Base-by-base conservation (phyloP, 805 yeast genomes). In the Yamadazyma nakazawae region DNA sequence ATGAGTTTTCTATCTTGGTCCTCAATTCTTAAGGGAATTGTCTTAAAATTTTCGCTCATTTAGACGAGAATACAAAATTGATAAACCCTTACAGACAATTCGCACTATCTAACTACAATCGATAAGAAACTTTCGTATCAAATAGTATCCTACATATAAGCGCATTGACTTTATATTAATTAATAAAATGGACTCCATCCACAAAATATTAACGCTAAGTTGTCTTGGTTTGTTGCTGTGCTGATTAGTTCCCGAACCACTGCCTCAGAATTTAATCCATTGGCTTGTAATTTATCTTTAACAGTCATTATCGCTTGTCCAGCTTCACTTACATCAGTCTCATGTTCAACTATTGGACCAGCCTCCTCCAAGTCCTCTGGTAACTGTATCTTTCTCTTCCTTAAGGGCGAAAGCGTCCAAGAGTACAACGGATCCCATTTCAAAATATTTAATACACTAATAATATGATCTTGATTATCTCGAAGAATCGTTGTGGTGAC, bases 391-490 rank as follows among this genome's bases (percentile, higher is more conserved):
- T 72, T 77, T 52, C 75, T 75, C 57, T 74, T 77, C 45, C 85
- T 63, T 14, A 88, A 64, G 1, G 96, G 95, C 0, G 97, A 87
- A 40, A 90, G 71, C 0, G 87, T 81, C 98, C 99, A 94, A 1
- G 88, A 78, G 58, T 92, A 91, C 46, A 94, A 73, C 0, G 99
- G 97, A 72, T 94, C 99, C 77, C 94, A 89, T 55, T 84, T 75
- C 52, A 94, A 66, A 4, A 92, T 96, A 56, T 91, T 92, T 46
- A 94, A 67, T 28, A 94, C 87, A 26, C 94, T 84, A 62, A 84
- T 65, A 25, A 95, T 88, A 53, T 82, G 83, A 25, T 82, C 87
- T 31, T 72, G 71, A 56, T 89, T 84, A 1, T 65, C 64, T 46
- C 95, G 68, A 38, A 94, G 65, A 1, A 86, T 88, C 18, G 78